Evolutionary conservation across 1,284 basidiomycete species (phyloP).

Genomic region (Neonothopanus nambi): DNA sequence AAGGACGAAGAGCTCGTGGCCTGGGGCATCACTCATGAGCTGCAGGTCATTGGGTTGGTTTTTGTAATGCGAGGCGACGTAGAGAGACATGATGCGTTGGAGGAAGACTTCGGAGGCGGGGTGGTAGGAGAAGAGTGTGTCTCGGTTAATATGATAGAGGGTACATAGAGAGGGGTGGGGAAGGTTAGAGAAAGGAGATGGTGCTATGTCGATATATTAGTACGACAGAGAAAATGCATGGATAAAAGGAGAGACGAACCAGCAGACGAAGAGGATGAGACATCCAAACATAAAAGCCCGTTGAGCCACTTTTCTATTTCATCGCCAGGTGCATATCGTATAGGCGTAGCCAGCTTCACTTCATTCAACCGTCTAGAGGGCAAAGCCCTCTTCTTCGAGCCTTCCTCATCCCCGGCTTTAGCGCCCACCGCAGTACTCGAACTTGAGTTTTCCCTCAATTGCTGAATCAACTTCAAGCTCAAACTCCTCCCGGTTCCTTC

Average conservation of each 20-base stretch:
- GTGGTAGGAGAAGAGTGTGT: constrained; percentile 97
- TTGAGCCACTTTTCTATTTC: constrained; percentile 96
- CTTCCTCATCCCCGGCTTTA: background rate
- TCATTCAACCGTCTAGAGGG: constrained; percentile 88
- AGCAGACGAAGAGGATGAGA: constrained; percentile 56
- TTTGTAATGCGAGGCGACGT: constrained; percentile 98
- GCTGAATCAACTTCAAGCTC: constrained; percentile 96
- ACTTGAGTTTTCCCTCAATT: constrained; percentile 71
- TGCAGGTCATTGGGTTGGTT: constrained; percentile 99
- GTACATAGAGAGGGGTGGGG: constrained; percentile 57
- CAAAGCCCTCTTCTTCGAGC: constrained; percentile 16
- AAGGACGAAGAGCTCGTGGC: constrained; percentile 95
- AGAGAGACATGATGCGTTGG: constrained; percentile 97
- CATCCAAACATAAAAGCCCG: constrained; percentile 88
- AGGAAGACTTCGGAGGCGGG: constrained; percentile 96
- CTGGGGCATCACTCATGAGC: constrained; percentile 94
- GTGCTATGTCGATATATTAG: constrained; percentile 1
- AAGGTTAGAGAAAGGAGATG: constrained; percentile 24
- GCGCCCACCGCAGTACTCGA: constrained; percentile 49
- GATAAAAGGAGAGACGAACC: background rate
- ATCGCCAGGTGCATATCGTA: constrained; percentile 90
- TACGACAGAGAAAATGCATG: background rate
- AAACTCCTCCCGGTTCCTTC: constrained; percentile 98
- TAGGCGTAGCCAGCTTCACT: constrained; percentile 94
- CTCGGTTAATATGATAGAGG: constrained; percentile 93